Evolutionary conservation across 2,329 filamentous ascomycete genomes (phyloP).

Genomic region (Ascochyta fabae): DNA sequence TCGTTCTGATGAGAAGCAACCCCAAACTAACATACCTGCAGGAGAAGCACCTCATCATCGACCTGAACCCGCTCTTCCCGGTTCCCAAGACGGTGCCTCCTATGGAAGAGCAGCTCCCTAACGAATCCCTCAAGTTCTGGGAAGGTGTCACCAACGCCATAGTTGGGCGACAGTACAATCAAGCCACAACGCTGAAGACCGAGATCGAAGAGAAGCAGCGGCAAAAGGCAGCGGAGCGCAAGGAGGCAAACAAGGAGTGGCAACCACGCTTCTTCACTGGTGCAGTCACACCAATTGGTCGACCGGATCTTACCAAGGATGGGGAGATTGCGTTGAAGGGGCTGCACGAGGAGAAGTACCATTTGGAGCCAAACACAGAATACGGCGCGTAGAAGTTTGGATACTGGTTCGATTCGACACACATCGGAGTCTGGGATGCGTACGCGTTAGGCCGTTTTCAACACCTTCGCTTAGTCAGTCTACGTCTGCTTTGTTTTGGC

Average conservation of each 20-base stretch:
- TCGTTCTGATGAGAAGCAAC: not conserved
- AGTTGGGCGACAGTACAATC: constrained; percentile 77
- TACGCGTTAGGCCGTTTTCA: constrained; percentile 2
- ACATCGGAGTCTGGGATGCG: constrained; percentile 5
- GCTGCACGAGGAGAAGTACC: constrained; percentile 60
- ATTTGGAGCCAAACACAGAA: constrained; percentile 55
- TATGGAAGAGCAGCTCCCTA: constrained; percentile 76
- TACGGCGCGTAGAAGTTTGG: constrained; percentile 40
- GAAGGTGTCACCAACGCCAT: constrained; percentile 86
- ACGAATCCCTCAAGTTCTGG: constrained; percentile 92
- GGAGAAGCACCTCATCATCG: constrained; percentile 76
- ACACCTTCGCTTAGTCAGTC: constrained; percentile 12
- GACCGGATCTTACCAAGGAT: constrained; percentile 68
- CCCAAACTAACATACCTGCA: constrained; percentile 25
- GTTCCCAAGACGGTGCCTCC: constrained; percentile 82
- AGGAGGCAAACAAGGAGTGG: constrained; percentile 73
- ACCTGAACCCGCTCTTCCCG: constrained; percentile 82
- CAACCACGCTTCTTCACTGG: constrained; percentile 85
- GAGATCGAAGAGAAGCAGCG: constrained; percentile 92
- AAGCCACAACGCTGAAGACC: constrained; percentile 85
- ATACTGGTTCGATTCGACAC: not conserved
- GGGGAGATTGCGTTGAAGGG: constrained; percentile 64
- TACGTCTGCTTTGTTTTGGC: constrained; percentile 4
- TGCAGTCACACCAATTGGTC: constrained; percentile 64
- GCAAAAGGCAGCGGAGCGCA: constrained; percentile 80